Base-by-base conservation (phyloP, 179 eudicot species). In the Amaranthus tricolor region DNA sequence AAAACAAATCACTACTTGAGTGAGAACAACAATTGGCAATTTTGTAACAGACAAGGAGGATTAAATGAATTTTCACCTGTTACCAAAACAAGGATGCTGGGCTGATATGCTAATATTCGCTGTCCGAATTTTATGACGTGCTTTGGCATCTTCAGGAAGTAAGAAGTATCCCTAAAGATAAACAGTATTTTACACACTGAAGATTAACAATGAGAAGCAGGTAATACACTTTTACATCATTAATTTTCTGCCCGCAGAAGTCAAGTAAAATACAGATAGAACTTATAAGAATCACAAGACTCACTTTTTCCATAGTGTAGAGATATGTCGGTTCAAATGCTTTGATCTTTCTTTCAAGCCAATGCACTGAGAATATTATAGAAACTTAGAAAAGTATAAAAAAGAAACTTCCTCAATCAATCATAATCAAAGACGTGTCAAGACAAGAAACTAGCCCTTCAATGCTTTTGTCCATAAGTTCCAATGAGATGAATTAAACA, bases 21-120 rank as follows among this genome's bases (percentile, higher is more conserved):
- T 44, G 59, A 51, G 72, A 50, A 67, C 31, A 51, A 51, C 47
- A 52, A 17, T 20, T 43, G 10, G 8, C 44, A 61, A 56, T 40
- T 16, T 10, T n/a, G 16, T 49, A 0, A 15, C 48, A 62, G 7
- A 55, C 16, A 55, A 44, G 40, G 74, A 45, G 59, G 53, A 67
- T 57, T 62, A 59, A 13, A 43, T 68, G 61, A 62, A 66, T 31
- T 20, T 57, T 66, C n/a, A 91, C 98, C 98, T 89, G 91, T 94
- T 94, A 47, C 98, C 97, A 78, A 91, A 94, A 90, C 98, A 94
- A 57, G 92, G 82, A 82, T 94, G 97, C 63, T 89, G 84, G 67
- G 98, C 96, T 79, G 98, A 91, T 82, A 94, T 90, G 87, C 96
- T 94, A 71, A 94, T 83, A 79, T 94, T 94, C 68, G 84, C 82